Base-by-base conservation (phyloP, 1,284 basidiomycete species). In the Rhodotorula glutinis region DNA sequence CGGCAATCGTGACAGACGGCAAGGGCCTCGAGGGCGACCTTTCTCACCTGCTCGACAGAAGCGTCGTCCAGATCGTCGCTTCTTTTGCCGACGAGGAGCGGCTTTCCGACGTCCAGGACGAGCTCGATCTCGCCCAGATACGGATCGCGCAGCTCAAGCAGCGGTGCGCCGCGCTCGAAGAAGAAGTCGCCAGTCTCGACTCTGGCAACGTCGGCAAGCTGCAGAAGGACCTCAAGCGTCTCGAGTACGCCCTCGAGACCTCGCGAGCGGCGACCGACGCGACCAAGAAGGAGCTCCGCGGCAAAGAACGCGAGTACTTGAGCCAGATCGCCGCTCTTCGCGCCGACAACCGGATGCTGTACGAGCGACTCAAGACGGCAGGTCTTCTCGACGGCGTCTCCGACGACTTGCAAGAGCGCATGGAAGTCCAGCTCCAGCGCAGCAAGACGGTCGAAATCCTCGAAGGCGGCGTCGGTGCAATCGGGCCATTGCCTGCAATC, bases 71-170 rank as follows among this genome's bases (percentile, higher is more conserved):
- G 57, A 85, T 98, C 66, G 88, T 97, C 57, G 87, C 90, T 9
- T 89, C 90, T 76, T 91, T 98, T 78, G 92, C 91, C 68, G 93
- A 97, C 76, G 87, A 92, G 41, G 93, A 98, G 73, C 85, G 89
- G 52, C 84, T 89, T 71, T 88, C 92, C 76, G 80, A 82, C 41
- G 85, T 88, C n/a, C 86, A 91, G 75, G 83, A 86, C n/a, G 91
- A 95, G 67, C 85, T 89, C 25, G 83, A 85, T 10, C 85, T 86
- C 67, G 83, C 87, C 16, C 86, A 89, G 55, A 82, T 86, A 17
- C 81, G 85, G 60, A 85, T 88, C 25, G 80, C 85, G 16, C 83
- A 84, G 49, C 78, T 89, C 41, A 86, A 87, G 72, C 79, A 78
- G 51, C 81, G 82, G 62, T 79, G 80, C 70, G 73, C 77, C 11